These are phyloP conservation scores for Penicillium tannophilum DNA, from an alignment of 495 filamentous ascomycete species.

Conservation along the genomic window DNA sequence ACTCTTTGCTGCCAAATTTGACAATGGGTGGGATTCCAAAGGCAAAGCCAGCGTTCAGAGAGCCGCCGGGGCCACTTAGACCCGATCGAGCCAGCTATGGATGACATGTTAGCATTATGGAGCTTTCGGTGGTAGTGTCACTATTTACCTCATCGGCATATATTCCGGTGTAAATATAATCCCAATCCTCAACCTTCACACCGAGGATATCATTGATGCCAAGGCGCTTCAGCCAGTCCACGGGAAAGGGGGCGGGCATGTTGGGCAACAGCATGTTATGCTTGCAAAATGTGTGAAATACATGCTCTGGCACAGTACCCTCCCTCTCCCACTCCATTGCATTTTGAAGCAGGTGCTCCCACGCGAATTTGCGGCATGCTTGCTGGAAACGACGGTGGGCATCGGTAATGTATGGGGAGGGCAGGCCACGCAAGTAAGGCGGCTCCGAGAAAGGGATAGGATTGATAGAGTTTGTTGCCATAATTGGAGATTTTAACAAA, in stretches of 20 bases:
- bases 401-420: conserved; percentile 66
- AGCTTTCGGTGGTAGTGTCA: neutral
- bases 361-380: conserved; percentile 64
- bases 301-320: conserved; percentile 61
- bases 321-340: conserved; percentile 68
- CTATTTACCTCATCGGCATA: conserved; percentile 61
- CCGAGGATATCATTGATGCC: conserved; percentile 67
- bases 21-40: conserved; percentile 72
- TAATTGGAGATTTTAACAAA: conserved; percentile 15
- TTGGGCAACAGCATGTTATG: conserved; percentile 66
- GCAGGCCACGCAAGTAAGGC: conserved; percentile 67
- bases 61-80: conserved; percentile 58
- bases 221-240: conserved; percentile 63
- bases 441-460: conserved; percentile 73
- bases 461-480: conserved; percentile 38
- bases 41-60: conserved; percentile 67
- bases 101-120: neutral
- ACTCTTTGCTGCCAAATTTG: conserved; percentile 61
- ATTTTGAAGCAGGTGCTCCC: conserved; percentile 58
- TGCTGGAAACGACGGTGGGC: conserved; percentile 67
- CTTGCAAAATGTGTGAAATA: conserved; percentile 62
- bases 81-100: conserved; percentile 63
- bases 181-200: conserved; percentile 74
- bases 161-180: conserved; percentile 70
- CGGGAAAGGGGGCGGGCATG: conserved; percentile 66